Percentiles rank a stretch among this genome's conserved stretches.
phyloP scores from a whole-genome alignment of 2,329 filamentous ascomycete species.

The Monosporascus sp. region DNA sequence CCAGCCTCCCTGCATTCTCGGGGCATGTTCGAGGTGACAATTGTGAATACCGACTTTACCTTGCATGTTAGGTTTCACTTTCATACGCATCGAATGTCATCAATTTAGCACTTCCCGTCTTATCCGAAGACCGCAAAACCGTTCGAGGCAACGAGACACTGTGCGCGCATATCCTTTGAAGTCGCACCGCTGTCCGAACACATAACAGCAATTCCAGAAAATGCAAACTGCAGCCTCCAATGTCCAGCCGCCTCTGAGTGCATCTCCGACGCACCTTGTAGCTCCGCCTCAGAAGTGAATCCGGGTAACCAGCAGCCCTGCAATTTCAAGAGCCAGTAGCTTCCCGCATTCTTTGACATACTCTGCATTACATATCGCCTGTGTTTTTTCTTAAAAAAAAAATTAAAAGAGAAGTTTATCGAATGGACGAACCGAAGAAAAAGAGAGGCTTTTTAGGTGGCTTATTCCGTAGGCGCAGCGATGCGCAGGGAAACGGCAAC shows the following conservation, averaged over 20 bases:
- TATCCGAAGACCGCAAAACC: too few species aligned
- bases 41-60: too few species aligned
- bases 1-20: too few species aligned
- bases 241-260: background rate
- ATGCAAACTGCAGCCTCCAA: background rate
- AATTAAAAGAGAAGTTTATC: background rate
- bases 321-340: background rate
- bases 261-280: background rate
- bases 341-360: background rate
- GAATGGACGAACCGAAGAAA: slow-evolving; percentile 31
- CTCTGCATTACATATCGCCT: too few species aligned
- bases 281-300: background rate
- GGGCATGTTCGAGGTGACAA: too few species aligned
- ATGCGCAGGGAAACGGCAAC: slow-evolving; percentile 30
- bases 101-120: too few species aligned
- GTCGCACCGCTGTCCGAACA: background rate
- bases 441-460: slow-evolving; percentile 41
- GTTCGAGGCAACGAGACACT: too few species aligned
- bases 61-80: too few species aligned
- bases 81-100: too few species aligned
- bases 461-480: slow-evolving; percentile 44
- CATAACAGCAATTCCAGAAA: background rate
- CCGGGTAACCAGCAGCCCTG: too few species aligned
- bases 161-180: too few species aligned
- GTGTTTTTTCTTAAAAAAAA: background rate